Conservation (phyloP, 139 green algal genomes). For the Asterochloris erici region DNA sequence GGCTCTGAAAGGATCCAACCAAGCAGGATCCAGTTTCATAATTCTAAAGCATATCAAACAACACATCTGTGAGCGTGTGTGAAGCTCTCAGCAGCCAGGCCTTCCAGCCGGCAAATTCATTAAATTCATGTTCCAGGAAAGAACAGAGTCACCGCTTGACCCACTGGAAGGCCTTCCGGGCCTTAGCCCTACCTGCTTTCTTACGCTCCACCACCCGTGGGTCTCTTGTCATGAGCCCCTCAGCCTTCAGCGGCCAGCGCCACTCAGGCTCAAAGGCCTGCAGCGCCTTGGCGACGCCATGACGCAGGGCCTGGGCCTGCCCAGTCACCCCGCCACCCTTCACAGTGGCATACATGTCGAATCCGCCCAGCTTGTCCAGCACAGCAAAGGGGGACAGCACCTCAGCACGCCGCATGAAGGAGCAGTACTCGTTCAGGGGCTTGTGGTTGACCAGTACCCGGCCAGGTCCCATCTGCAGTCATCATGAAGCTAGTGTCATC, state of each 20-base stretch:
- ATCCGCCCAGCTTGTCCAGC: conserved; percentile 51
- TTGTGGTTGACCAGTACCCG: conserved; percentile 70
- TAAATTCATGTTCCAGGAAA: neutral
- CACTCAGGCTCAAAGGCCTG: conserved; percentile 65
- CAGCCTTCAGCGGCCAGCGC: conserved; percentile 48
- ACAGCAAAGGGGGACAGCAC: conserved; percentile 80
- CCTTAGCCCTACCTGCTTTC: conserved; percentile 86
- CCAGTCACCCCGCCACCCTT: conserved; percentile 50
- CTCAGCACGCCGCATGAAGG: conserved; percentile 46
- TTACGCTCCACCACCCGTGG: conserved; percentile 90
- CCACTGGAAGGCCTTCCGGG: conserved; percentile 82
- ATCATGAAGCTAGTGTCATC: neutral
- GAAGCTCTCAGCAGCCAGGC: too few relatives aligned
- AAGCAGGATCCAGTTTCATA: too few relatives aligned
- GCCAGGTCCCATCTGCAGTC: conserved; percentile 23
- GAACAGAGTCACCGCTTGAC: conserved; percentile 72
- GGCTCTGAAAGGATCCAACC: too few relatives aligned
- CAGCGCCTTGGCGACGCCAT: conserved; percentile 79
- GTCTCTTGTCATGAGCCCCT: conserved; percentile 74
- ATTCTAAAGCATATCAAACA: too few relatives aligned
- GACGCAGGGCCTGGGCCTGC: conserved; percentile 76
- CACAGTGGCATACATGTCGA: conserved; percentile 67
- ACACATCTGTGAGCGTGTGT: too few relatives aligned
- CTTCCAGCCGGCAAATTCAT: too few relatives aligned
- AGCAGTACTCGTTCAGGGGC: conserved; percentile 72